Base-by-base conservation (phyloP, 1,139 yeast species). In the Zhuliangozyma blackwelliae region DNA sequence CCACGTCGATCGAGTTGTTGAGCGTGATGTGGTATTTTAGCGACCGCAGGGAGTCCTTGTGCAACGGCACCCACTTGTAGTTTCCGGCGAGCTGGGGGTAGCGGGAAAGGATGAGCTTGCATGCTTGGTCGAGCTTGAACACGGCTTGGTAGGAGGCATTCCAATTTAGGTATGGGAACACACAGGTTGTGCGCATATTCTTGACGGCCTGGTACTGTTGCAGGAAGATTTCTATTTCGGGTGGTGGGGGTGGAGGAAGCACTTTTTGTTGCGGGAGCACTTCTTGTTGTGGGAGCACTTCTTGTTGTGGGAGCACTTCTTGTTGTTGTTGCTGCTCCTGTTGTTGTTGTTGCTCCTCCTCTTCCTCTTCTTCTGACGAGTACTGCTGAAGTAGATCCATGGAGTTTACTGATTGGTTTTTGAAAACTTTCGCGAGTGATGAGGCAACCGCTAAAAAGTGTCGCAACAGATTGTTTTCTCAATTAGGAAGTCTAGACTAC, bases 141-240 rank as follows among this genome's bases (percentile, higher is more conserved):
- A 27, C 13, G 8, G 25, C 20, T 11, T 22, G 3, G n/a, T 33
- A 16, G 10, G 39, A 30, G 10, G 46, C 41, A 9, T 32, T 40
- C 49, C 48, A 46, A 12, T 37, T 31, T 16, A 45, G 26, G n/a
- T 32, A 38, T 2, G 39, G 20, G 32, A 33, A 41, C 13, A 40
- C 13, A 9, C 28, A 11, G 8, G 42, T 10, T 5, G 25, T n/a
- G n/a, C 21, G 10, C 25, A 29, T 22, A 19, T 28, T 32, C 7
- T 20, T 29, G 34, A 36, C 32, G n/a, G 38, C 35, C 31, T 38
- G 37, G 25, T 38, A 30, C 31, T 37, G 36, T 22, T 40, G 45
- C 47, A 45, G 49, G 28, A 34, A 46, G 10, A 44, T 22, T 9
- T 22, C 23, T 3, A 22, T 22, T 7, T 7, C 9, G 7, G 23